phyloP scores from a whole-genome alignment of 1,284 basidiomycete genomes.

The Pseudozyma sp. region DNA sequence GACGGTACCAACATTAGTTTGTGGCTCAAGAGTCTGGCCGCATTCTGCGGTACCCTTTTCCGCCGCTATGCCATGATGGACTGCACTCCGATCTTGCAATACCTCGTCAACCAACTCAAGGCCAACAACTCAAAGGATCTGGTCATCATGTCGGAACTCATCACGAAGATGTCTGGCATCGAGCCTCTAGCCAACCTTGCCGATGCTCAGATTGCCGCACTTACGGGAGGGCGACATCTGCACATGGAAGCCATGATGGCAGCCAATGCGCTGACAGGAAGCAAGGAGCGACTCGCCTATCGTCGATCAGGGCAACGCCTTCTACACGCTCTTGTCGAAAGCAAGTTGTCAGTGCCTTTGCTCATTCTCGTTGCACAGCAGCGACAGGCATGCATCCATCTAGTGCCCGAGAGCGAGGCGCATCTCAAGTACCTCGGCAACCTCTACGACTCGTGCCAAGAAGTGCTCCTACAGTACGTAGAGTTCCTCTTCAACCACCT shows the following conservation, averaged over 20 bases:
- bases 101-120: constrained; percentile 86
- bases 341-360: constrained; percentile 59
- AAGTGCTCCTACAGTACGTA: constrained; percentile 65
- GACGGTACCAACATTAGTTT: constrained; percentile 91
- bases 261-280: constrained; percentile 59
- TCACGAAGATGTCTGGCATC: constrained; percentile 94
- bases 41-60: constrained; percentile 92
- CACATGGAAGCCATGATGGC: constrained; percentile 80
- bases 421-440: constrained; percentile 67
- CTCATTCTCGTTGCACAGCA: constrained; percentile 66
- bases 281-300: constrained; percentile 51
- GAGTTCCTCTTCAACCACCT: constrained; percentile 64
- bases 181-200: constrained; percentile 77
- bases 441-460: constrained; percentile 64
- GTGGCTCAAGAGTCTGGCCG: constrained; percentile 88
- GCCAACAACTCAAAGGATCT: constrained; percentile 82
- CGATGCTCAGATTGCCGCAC: constrained; percentile 85
- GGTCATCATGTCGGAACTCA: constrained; percentile 88
- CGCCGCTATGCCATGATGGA: constrained; percentile 81
- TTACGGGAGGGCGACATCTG: constrained; percentile 88
- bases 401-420: constrained; percentile 59
- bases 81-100: constrained; percentile 85
- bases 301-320: constrained; percentile 56
- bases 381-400: constrained; percentile 64
- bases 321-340: constrained; percentile 45